Percentiles rank a stretch among this genome's conserved stretches.
Evolutionary conservation across 2,329 filamentous ascomycete species (phyloP).

Genomic region (Penicillium sumatraense): DNA sequence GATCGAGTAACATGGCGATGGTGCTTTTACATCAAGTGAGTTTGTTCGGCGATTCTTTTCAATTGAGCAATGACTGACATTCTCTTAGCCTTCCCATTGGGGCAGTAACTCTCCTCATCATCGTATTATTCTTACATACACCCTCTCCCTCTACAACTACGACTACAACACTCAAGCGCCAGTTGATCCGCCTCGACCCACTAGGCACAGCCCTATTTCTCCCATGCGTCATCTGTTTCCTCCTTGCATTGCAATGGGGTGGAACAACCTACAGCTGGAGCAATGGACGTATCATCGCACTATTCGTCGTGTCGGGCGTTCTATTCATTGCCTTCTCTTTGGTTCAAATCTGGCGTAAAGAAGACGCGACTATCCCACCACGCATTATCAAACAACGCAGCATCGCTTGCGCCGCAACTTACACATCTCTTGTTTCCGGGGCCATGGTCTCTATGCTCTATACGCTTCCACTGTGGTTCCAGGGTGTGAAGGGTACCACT

Average conservation of each 20-base stretch:
- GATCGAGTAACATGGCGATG: conserved; percentile 45
- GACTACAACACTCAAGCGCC: conserved; percentile 32
- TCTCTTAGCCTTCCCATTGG: conserved; percentile 41
- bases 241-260: conserved; percentile 32
- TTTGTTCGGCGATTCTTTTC: not conserved
- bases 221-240: conserved; percentile 25
- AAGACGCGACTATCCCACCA: conserved; percentile 57
- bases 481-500: conserved; percentile 48
- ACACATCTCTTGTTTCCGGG: conserved; percentile 42
- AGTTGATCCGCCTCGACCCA: conserved; percentile 47
- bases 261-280: conserved; percentile 27
- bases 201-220: conserved; percentile 40
- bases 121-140: conserved; percentile 51
- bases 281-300: conserved; percentile 26
- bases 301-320: conserved; percentile 28
- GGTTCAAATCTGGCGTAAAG: conserved; percentile 53
- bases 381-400: conserved; percentile 54
- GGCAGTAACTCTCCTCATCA: conserved; percentile 47
- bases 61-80: not conserved
- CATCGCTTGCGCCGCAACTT: conserved; percentile 37
- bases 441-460: conserved; percentile 47
- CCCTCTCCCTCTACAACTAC: conserved; percentile 36
- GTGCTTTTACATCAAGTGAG: conserved; percentile 51
- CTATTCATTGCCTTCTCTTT: conserved; percentile 47
- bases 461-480: conserved; percentile 53